phyloP scores from a whole-genome alignment of 129 eudicot genomes.

The Lactuca sativa region DNA sequence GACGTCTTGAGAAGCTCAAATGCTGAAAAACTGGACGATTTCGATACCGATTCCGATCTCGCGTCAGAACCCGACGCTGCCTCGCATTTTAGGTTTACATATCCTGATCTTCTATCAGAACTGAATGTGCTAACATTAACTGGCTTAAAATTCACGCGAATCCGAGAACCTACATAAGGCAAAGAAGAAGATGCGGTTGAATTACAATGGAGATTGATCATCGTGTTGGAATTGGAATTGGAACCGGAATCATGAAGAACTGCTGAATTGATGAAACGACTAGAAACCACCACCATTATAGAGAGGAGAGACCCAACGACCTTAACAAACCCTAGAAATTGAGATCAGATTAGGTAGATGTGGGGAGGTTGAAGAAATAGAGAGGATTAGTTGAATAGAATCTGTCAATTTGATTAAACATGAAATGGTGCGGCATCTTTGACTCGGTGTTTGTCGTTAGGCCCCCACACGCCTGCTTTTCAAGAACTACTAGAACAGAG shows the following conservation, averaged over 20 bases:
- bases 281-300: constrained; percentile 40
- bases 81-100: constrained; percentile 48
- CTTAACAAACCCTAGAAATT: constrained; percentile 28
- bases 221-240: constrained; percentile 12
- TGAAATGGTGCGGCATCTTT: constrained; percentile 22
- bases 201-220: constrained; percentile 14
- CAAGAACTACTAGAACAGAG: neutral
- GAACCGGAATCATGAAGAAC: constrained; percentile 22
- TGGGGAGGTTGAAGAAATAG: constrained; percentile 4
- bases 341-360: constrained; percentile 25
- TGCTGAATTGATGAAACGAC: constrained; percentile 28
- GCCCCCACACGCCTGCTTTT: constrained; percentile 35
- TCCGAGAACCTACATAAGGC: constrained; percentile 20
- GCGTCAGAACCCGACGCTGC: constrained; percentile 8
- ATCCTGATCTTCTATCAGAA: constrained; percentile 15
- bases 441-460: constrained; percentile 18
- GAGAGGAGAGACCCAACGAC: constrained; percentile 10
- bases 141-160: constrained; percentile 13
- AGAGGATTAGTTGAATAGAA: constrained; percentile 25
- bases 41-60: constrained; percentile 30
- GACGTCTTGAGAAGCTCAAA: constrained; percentile 70
- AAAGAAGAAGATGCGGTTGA: constrained; percentile 16
- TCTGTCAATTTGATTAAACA: neutral
- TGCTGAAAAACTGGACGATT: constrained; percentile 46
- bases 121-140: constrained; percentile 7